A percentile compares a stretch with the other conserved stretches of the same genome.
Conservation (phyloP, 129 eudicot genomes). For the Smallanthus sonchifolius region DNA sequence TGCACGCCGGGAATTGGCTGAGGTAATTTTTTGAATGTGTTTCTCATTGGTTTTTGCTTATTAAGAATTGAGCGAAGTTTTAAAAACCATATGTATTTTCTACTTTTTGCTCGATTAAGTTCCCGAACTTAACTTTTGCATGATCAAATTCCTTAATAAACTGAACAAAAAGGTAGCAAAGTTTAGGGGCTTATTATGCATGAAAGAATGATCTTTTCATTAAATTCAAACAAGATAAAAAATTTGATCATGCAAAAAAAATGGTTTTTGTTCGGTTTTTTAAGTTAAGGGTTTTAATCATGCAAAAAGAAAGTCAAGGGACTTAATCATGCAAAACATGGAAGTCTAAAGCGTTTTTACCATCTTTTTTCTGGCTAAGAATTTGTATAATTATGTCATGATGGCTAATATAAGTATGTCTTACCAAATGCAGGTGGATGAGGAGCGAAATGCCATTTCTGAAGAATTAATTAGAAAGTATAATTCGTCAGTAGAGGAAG, state of each 20-base stretch:
- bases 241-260: not conserved
- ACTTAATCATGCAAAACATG: not conserved
- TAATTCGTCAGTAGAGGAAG: constrained; percentile 65
- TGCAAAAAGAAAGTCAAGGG: not conserved
- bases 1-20: constrained; percentile 69
- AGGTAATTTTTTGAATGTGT: constrained; percentile 39
- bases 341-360: not conserved
- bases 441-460: constrained; percentile 64
- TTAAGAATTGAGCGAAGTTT: not conserved
- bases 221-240: not conserved
- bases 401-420: constrained; percentile 13
- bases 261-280: not conserved
- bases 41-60: not conserved
- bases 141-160: not conserved
- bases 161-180: not conserved
- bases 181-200: not conserved
- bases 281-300: no score
- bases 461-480: constrained; percentile 61
- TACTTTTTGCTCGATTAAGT: not conserved
- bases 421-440: constrained; percentile 71
- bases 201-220: not conserved
- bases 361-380: not conserved
- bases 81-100: not conserved
- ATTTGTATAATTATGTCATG: not conserved
- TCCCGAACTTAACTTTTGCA: not conserved